Percentiles rank a stretch among this genome's conserved stretches.
Conservation (phyloP, 1,139 yeast species). For the Scheffersomyces insectosa region DNA sequence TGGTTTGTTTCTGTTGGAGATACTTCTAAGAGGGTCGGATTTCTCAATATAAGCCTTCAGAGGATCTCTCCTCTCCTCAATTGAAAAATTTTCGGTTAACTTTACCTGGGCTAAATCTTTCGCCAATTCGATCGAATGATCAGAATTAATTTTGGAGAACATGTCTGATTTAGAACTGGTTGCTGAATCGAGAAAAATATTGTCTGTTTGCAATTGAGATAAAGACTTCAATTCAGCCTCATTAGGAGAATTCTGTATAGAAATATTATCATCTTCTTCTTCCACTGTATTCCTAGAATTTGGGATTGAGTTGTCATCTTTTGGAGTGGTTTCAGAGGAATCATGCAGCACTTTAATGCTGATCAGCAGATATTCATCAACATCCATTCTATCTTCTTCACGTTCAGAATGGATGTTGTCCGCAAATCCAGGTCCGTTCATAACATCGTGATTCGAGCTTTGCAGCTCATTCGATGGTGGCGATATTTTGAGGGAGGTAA, state of each 20-base stretch:
- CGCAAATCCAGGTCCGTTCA: background rate
- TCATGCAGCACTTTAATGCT: no score
- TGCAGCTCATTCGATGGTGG: background rate
- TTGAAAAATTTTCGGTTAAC: constrained; percentile 20
- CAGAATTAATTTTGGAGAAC: constrained; percentile 19
- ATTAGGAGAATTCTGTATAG: constrained; percentile 4
- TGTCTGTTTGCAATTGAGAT: constrained; percentile 1
- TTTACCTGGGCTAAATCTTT: constrained; percentile 44
- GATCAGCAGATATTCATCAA: background rate
- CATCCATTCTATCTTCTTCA: constrained; percentile 6
- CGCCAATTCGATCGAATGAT: constrained; percentile 26
- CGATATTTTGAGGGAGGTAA: no score
- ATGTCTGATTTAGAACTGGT: constrained; percentile 13
- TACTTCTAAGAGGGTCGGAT: constrained; percentile 41
- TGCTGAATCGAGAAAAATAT: constrained; percentile 14
- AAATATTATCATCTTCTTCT: background rate
- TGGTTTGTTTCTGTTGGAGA: constrained; percentile 34
- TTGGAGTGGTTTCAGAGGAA: background rate
- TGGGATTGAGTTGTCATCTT: constrained; percentile 1
- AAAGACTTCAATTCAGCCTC: no score
- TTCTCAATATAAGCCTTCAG: constrained; percentile 40
- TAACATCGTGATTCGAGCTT: background rate
- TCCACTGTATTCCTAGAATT: background rate
- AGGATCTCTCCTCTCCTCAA: constrained; percentile 13
- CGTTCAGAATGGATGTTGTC: constrained; percentile 11